These are phyloP conservation scores for Hibiscus trionum DNA, from an alignment of 345 rosid genomes.

Conservation along the genomic window DNA sequence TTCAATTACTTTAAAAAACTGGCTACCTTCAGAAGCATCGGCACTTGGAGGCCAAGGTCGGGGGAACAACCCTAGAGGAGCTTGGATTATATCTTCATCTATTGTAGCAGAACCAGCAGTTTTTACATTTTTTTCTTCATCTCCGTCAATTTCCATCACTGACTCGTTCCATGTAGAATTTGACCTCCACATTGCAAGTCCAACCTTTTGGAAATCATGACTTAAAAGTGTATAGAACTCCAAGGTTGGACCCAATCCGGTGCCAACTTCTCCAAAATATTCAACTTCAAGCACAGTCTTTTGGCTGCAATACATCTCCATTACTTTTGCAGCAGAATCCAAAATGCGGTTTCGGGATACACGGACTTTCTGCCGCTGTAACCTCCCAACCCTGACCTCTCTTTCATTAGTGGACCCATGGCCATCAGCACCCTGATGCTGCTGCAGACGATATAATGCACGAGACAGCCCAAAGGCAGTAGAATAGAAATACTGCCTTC, in stretches of 20 bases:
- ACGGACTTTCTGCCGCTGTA: conserved; percentile 98
- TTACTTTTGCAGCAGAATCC: conserved; percentile 98
- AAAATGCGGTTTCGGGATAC: conserved; percentile 92
- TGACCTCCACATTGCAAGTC: conserved; percentile 95
- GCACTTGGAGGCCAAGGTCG: conserved; percentile 81
- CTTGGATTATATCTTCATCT: conserved; percentile 46
- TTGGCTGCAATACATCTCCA: conserved; percentile 99
- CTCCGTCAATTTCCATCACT: conserved; percentile 52
- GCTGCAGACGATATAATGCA: conserved; percentile 93
- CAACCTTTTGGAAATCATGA: conserved; percentile 79
- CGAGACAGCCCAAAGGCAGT: conserved; percentile 99
- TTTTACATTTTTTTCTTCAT: conserved; percentile 44
- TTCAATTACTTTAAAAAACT: conserved; percentile 60
- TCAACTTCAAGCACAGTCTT: conserved; percentile 98
- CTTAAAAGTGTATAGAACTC: conserved; percentile 98
- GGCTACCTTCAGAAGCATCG: conserved; percentile 70
- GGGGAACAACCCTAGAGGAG: conserved; percentile 93
- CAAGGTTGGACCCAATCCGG: conserved; percentile 98
- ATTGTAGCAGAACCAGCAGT: conserved; percentile 24
- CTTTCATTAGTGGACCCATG: conserved; percentile 74
- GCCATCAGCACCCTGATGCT: conserved; percentile 99
- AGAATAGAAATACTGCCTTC: conserved; percentile 91
- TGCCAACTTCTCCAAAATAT: conserved; percentile 99
- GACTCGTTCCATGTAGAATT: conserved; percentile 37
- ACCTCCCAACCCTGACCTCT: conserved; percentile 89